Evolutionary conservation across 2,329 filamentous ascomycete species (phyloP), one percentile per base, ranked within the genome.

Genomic region (Botrytis tulipae): DNA sequence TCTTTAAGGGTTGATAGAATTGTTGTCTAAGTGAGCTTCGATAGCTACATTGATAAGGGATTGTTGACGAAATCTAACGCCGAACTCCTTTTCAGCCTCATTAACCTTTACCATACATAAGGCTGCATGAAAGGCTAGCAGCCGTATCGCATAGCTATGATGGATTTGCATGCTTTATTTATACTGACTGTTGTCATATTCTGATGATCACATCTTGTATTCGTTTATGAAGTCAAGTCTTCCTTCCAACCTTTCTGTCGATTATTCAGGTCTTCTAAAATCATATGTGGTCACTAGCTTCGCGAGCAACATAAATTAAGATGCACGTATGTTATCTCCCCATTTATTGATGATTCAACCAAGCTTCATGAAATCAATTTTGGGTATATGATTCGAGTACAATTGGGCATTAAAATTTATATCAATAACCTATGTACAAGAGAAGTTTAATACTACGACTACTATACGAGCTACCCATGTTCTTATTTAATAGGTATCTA

Each of bases 401-500:
- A 68, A 42, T 42, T 68, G 51, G 46, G 65, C 35, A 68, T 68
- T 68, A 68, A 48, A 68, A 68, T 16, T 22, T n/a, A 25, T 57
- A 42, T 68, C 65, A 68, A 29, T 57, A 68, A 57, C 35, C 65
- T 57, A 68, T 68, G 65, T 68, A 57, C 65, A 68, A 68, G 35
- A 68, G 65, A 68, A 68, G 18, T 57, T 68, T 42, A 68, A 22
- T 57, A 57, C 65, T 48, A 42, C 46, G 35, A 5, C 22, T 51
- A 51, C 32, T 67, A 16, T 37, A 51, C 44, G 32, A 57, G 48
- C 65, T 54, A 40, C 65, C 65, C 65, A 68, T 54, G 18, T 29
- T 48, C 32, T 68, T 40, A 18, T 42, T n/a, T 54, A 29, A 37
- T n/a, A n/a, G n/a, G 32, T 40, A 29, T 68, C 25, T 57, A 29